Conservation (phyloP, 202 grass and related monocot species). For the Eragrostis tef region DNA sequence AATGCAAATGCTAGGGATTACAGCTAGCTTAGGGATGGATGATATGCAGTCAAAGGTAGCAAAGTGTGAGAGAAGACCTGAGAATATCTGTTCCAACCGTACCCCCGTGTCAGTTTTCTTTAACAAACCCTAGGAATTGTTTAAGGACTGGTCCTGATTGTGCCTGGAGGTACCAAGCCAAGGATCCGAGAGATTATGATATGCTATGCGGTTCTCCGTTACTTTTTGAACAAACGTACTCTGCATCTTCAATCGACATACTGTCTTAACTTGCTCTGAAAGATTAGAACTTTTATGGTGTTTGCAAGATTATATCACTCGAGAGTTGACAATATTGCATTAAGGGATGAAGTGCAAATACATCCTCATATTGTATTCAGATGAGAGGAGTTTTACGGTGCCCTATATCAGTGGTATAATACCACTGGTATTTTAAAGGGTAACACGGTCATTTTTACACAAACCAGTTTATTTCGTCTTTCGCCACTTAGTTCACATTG, state of each 20-base stretch:
- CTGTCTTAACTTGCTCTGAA: neutral
- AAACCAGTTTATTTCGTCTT: too few relatives aligned
- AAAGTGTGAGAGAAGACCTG: constrained; percentile 31
- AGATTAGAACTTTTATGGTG: neutral
- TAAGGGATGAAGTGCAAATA: neutral
- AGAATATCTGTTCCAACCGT: constrained; percentile 52
- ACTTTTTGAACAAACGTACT: neutral
- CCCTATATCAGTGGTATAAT: too few relatives aligned
- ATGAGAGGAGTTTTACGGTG: too few relatives aligned
- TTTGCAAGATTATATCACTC: neutral
- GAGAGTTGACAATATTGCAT: neutral
- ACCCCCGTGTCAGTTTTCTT: constrained; percentile 45
- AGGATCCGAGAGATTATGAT: constrained; percentile 32
- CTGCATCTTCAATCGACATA: too few relatives aligned
- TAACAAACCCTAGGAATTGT: constrained; percentile 54
- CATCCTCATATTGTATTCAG: neutral
- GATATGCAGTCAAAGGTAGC: constrained; percentile 49
- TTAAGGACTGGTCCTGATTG: constrained; percentile 42
- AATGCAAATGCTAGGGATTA: neutral
- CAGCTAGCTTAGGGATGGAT: constrained; percentile 15
- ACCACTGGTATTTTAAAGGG: too few relatives aligned
- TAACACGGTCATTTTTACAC: too few relatives aligned
- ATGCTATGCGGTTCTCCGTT: neutral
- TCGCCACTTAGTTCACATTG: too few relatives aligned
- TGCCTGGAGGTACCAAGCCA: constrained; percentile 28